A percentile compares a stretch with the other conserved stretches of the same genome.
Evolutionary conservation across 768 basidiomycete species (phyloP).

Genomic region (Boletus coccyginus): DNA sequence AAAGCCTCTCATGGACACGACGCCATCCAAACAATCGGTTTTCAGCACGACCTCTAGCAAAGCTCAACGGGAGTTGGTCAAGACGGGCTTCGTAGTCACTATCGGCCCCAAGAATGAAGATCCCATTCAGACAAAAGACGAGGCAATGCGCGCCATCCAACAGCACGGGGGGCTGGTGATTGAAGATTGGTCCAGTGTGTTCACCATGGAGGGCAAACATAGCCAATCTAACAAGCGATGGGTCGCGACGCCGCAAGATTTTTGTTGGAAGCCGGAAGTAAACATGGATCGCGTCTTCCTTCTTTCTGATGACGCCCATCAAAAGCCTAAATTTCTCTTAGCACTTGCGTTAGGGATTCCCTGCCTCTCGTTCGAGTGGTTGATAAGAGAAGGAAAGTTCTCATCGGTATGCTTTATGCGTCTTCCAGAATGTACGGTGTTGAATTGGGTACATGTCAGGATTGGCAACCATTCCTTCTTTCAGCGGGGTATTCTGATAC

Average conservation of each 20-base stretch:
- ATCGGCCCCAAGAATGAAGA: constrained; percentile 38
- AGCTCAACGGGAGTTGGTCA: constrained; percentile 38
- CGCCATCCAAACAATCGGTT: constrained; percentile 49
- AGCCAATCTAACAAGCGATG: constrained; percentile 47
- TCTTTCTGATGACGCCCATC: constrained; percentile 59
- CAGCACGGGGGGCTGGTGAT: constrained; percentile 54
- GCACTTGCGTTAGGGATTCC: constrained; percentile 87
- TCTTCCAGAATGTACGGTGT: constrained; percentile 3
- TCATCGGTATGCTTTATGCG: constrained; percentile 21
- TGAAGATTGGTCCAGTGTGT: constrained; percentile 58
- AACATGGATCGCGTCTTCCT: constrained; percentile 53
- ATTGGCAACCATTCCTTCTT: constrained; percentile 65
- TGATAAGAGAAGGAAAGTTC: constrained; percentile 30
- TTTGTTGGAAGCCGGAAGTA: constrained; percentile 42
- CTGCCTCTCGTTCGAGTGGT: constrained; percentile 62
- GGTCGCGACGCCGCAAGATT: constrained; percentile 47
- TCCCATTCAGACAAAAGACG: constrained; percentile 40
- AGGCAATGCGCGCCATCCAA: constrained; percentile 43
- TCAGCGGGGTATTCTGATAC: constrained; percentile 46
- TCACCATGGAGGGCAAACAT: constrained; percentile 54
- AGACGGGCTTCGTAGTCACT: constrained; percentile 61
- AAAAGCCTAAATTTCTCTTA: constrained; percentile 77
- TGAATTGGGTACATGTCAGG: constrained; percentile 28
- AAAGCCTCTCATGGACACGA: constrained; percentile 34
- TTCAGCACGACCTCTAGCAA: constrained; percentile 35